Percentiles rank a stretch among this genome's conserved stretches.
phyloP scores from a whole-genome alignment of 1,284 basidiomycete genomes.

The Ganoderma sinense region DNA sequence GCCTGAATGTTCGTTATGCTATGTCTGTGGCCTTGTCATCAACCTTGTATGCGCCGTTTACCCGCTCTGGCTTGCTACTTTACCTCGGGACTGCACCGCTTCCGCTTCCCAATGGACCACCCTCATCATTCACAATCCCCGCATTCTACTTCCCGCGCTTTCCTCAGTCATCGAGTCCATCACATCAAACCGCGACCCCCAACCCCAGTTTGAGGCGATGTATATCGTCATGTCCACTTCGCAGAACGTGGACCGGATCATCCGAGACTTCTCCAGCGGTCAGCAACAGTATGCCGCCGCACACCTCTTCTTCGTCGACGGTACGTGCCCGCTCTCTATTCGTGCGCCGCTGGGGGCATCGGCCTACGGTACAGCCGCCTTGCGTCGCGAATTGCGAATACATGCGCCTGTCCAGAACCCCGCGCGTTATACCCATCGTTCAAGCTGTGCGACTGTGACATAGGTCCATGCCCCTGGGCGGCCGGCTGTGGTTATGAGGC shows the following conservation, averaged over 20 bases:
- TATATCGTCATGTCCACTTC: slow-evolving; percentile 96
- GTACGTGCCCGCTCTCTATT: slow-evolving; percentile 52
- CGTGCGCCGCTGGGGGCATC: slow-evolving; percentile 12
- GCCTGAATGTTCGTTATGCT: slow-evolving; percentile 10
- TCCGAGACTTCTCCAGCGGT: slow-evolving; percentile 80
- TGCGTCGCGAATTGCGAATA: neutral
- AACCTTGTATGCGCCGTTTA: neutral
- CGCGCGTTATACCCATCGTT: neutral
- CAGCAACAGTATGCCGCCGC: slow-evolving; percentile 85
- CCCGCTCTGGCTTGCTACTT: neutral
- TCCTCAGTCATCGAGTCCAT: slow-evolving; percentile 80
- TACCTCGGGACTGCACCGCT: neutral
- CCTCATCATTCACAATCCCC: neutral
- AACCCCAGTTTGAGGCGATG: slow-evolving; percentile 86
- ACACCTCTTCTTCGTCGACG: slow-evolving; percentile 96
- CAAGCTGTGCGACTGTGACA: neutral
- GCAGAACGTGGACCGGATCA: slow-evolving; percentile 92
- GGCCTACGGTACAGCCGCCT: neutral
- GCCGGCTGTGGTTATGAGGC: neutral
- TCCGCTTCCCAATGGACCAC: neutral
- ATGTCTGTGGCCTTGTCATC: neutral
- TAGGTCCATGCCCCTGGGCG: slow-evolving; percentile 14
- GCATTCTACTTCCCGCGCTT: slow-evolving; percentile 4
- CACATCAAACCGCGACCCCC: slow-evolving; percentile 75
- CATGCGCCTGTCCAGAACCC: neutral